These are phyloP conservation scores for Neurospora tetraspora DNA, from an alignment of 495 filamentous ascomycete genomes.

Conservation along the genomic window DNA sequence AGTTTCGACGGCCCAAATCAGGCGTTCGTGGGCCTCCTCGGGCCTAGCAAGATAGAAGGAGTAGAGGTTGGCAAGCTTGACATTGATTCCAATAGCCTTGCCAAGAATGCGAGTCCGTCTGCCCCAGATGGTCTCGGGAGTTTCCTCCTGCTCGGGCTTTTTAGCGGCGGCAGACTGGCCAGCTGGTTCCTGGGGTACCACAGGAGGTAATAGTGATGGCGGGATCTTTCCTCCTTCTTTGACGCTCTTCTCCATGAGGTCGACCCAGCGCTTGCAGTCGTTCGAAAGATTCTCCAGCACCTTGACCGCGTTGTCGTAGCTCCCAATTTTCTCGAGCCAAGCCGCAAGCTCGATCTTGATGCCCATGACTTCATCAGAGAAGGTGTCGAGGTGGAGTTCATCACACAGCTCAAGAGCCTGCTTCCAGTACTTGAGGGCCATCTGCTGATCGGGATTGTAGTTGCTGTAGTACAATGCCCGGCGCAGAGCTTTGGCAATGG, in stretches of 20 bases:
- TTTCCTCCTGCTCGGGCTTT: constrained; percentile 14
- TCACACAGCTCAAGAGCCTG: constrained; percentile 60
- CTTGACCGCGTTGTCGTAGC: constrained; percentile 54
- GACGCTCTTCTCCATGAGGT: constrained; percentile 43
- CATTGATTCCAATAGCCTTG: constrained; percentile 61
- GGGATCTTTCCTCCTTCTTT: constrained; percentile 27
- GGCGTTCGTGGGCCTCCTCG: constrained; percentile 58
- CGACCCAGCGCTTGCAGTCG: constrained; percentile 54
- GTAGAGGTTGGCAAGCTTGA: constrained; percentile 79
- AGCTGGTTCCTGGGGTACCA: constrained; percentile 11
- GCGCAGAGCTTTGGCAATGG: constrained; percentile 73
- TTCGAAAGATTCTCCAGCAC: constrained; percentile 58
- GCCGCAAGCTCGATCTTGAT: constrained; percentile 72
- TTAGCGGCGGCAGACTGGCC: constrained; percentile 5
- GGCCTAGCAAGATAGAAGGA: constrained; percentile 40
- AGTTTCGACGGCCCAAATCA: constrained; percentile 79
- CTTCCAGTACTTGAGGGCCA: constrained; percentile 72
- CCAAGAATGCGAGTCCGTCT: constrained; percentile 60
- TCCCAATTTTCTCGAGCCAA: constrained; percentile 64
- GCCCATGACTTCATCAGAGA: constrained; percentile 80
- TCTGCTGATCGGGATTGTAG: constrained; percentile 53
- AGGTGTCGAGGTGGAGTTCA: constrained; percentile 70
- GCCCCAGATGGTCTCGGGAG: constrained; percentile 40
- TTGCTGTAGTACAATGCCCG: constrained; percentile 81
- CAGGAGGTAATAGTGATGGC: constrained; percentile 1